These are phyloP conservation scores for Furcasterigmium sp. DNA, from an alignment of 2,329 filamentous ascomycete genomes.

Conservation along the genomic window DNA sequence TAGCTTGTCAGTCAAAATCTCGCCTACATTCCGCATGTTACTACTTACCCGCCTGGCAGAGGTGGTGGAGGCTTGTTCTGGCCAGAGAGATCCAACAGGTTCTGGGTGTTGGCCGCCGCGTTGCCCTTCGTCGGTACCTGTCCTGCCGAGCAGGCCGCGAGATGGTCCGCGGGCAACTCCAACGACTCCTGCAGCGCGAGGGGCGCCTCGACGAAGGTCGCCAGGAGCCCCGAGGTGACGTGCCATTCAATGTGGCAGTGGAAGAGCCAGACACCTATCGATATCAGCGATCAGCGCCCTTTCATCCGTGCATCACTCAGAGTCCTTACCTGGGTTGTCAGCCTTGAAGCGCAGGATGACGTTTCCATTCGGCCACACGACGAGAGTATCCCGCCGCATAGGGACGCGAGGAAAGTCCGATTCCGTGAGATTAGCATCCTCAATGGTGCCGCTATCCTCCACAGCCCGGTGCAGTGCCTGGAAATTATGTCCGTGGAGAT, in stretches of 20 bases:
- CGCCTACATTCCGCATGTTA: not conserved
- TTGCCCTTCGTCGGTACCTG: constrained; percentile 57
- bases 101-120: constrained; percentile 63
- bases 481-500: constrained; percentile 62
- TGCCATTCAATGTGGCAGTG: constrained; percentile 84
- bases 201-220: constrained; percentile 60
- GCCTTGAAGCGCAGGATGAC: constrained; percentile 63
- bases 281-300: too few relatives aligned
- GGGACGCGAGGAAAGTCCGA: constrained; percentile 48
- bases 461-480: constrained; percentile 58
- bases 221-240: constrained; percentile 59
- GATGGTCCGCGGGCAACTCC: constrained; percentile 54
- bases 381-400: constrained; percentile 64
- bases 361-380: constrained; percentile 60
- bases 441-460: constrained; percentile 53
- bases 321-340: constrained; percentile 62
- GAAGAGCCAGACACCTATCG: constrained; percentile 59
- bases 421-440: constrained; percentile 36
- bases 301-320: too few relatives aligned
- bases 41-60: constrained; percentile 55
- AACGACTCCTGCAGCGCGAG: constrained; percentile 55
- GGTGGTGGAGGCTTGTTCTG: constrained; percentile 49
- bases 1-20: not conserved
- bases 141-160: constrained; percentile 50
- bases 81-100: constrained; percentile 59